A percentile compares a stretch with the other conserved stretches of the same genome.
Evolutionary conservation across 768 basidiomycete species (phyloP).

Genomic region (Coprinellus aureogranulatus): DNA sequence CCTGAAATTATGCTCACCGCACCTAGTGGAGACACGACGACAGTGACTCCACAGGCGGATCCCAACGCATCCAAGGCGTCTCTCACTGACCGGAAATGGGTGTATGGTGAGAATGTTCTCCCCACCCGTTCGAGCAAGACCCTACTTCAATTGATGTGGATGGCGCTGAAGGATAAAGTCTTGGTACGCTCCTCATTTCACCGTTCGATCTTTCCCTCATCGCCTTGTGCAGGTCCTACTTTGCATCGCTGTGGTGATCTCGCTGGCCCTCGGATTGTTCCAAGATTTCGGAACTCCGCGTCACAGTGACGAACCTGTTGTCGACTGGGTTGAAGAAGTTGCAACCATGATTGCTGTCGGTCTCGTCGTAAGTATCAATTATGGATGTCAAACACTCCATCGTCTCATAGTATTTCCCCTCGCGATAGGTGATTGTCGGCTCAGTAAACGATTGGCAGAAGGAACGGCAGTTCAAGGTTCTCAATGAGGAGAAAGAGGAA

Average conservation of each 20-base stretch:
- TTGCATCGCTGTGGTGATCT: slow-evolving; percentile 88
- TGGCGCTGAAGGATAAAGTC: slow-evolving; percentile 87
- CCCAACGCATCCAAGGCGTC: slow-evolving; percentile 35
- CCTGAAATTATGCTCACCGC: slow-evolving; percentile 41
- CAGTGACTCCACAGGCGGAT: slow-evolving; percentile 8
- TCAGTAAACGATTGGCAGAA: slow-evolving; percentile 98
- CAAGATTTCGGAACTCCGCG: slow-evolving; percentile 78
- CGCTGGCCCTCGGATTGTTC: slow-evolving; percentile 90
- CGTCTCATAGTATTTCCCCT: background rate
- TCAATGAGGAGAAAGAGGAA: slow-evolving; percentile 96
- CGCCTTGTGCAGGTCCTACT: slow-evolving; percentile 68
- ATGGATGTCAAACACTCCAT: background rate
- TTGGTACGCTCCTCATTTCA: slow-evolving; percentile 49
- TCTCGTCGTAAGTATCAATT: slow-evolving; percentile 61
- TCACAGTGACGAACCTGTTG: slow-evolving; percentile 60
- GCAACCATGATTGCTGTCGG: slow-evolving; percentile 73
- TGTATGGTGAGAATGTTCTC: slow-evolving; percentile 76
- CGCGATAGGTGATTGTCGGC: slow-evolving; percentile 74
- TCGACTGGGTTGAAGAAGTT: slow-evolving; percentile 97
- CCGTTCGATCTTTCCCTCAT: background rate
- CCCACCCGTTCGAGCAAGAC: slow-evolving; percentile 69
- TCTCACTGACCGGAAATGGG: slow-evolving; percentile 56
- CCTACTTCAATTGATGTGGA: slow-evolving; percentile 76
- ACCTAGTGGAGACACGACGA: slow-evolving; percentile 29
- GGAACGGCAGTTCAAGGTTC: slow-evolving; percentile 87